Evolutionary conservation across 2,329 filamentous ascomycete genomes (phyloP), one percentile per base, ranked within the genome.

Genomic region (Talaromyces marneffei): DNA sequence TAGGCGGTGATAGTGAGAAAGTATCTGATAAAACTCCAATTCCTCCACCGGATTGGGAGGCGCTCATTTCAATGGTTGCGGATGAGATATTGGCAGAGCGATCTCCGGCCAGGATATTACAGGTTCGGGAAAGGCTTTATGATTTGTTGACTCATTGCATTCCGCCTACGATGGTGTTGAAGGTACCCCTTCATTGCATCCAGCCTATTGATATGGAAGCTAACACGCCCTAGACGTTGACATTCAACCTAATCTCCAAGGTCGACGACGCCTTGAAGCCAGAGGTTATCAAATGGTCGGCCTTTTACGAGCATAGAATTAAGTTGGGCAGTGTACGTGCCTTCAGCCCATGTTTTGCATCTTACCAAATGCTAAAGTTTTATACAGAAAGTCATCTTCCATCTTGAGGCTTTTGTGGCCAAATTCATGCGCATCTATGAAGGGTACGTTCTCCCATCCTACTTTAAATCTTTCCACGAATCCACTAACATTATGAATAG

Each of bases 401-500:
- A 99, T 72, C 80, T 99, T 3, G 95, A 99, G 77, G 94, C 94
- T 3, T 99, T 99, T 76, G 94, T 99, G 62, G 93, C 93, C 62
- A 97, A 97, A 79, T 96, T 97, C 74, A 97, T 99, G 93, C 86
- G 93, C 68, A 86, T 97, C 67, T 85, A 93, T 65, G 94, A 99
- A 80, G 93, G 92, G 86, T 95, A 86, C 65, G 79, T 72, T 7
- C 8, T 12, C 6, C 23, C 6, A 18, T 4, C 18, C 35, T 20
- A 23, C 33, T 46, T 4, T 37, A 65, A 55, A 65, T 59, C 2
- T 10, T 57, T 65, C n/a, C n/a, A 31, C 65, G 16, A 29, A 2
- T 18, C 23, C 25, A 25, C 48, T 42, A 53, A 53, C 27, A 37
- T 27, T 54, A 18, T 88, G 23, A 9, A 9, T 50, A 76, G 74